Conservation (phyloP, 2,329 filamentous ascomycete species). For the Thielaviopsis ethacetica region DNA sequence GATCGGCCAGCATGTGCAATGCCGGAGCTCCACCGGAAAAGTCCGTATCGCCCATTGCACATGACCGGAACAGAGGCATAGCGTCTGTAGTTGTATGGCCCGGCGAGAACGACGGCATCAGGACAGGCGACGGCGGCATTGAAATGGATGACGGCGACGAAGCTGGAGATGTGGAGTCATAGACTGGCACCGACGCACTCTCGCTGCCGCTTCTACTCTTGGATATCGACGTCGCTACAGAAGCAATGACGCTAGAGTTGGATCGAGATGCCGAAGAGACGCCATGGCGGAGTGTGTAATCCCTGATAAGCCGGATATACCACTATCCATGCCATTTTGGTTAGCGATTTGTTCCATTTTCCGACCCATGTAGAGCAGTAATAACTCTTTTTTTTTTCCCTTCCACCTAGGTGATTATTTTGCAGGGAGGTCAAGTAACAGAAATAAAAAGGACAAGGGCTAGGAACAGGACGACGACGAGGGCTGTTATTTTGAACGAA, state of each 20-base stretch:
- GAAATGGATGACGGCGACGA: not conserved
- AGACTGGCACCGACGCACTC: not conserved
- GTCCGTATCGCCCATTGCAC: not conserved
- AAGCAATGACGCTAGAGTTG: not conserved
- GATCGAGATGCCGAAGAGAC: not conserved
- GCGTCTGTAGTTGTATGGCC: not conserved
- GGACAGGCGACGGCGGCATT: not conserved
- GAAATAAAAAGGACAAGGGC: not conserved
- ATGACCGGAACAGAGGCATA: not conserved
- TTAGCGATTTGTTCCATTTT: not conserved
- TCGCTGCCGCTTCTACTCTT: not conserved
- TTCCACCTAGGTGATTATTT: not conserved
- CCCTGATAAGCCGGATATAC: slow-evolving; percentile 7
- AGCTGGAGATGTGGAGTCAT: not conserved
- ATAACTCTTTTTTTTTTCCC: not conserved
- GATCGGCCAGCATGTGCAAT: not conserved
- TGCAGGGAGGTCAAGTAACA: not conserved
- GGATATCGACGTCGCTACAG: not conserved
- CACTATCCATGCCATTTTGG: not conserved
- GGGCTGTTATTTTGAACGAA: not conserved
- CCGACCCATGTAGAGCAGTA: not conserved
- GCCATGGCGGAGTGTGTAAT: not conserved
- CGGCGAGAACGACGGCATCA: not conserved
- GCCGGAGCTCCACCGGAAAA: not conserved
- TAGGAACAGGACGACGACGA: not conserved